A percentile compares a stretch with the other conserved stretches of the same genome.
phyloP scores from a whole-genome alignment of 2,329 filamentous ascomycete genomes.

The Clonostachys rhizophaga region DNA sequence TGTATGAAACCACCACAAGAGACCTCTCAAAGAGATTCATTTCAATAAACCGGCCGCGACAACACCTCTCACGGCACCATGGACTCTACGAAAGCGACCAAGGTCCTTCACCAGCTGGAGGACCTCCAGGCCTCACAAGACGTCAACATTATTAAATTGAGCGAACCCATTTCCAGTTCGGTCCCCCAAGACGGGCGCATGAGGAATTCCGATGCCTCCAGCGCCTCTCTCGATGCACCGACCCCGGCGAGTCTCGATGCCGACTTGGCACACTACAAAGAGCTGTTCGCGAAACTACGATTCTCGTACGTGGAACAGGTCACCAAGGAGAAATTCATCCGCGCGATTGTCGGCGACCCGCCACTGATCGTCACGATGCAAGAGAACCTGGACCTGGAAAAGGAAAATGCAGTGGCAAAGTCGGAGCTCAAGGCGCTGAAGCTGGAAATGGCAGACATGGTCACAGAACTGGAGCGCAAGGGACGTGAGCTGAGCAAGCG shows the following conservation, averaged over 20 bases:
- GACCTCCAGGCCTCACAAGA: slow-evolving; percentile 53
- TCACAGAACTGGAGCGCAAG: slow-evolving; percentile 64
- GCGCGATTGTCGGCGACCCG: slow-evolving; percentile 85
- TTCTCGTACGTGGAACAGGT: slow-evolving; percentile 98
- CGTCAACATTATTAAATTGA: slow-evolving; percentile 72
- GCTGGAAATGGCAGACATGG: slow-evolving; percentile 68
- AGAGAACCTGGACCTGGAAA: slow-evolving; percentile 77
- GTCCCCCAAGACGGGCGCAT: slow-evolving; percentile 8
- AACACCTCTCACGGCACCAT: slow-evolving; percentile 9
- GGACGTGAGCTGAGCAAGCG: slow-evolving; percentile 52
- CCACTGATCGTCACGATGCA: slow-evolving; percentile 77
- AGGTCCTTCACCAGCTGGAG: slow-evolving; percentile 42
- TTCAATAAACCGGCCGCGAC: too few species aligned
- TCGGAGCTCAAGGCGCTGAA: slow-evolving; percentile 75
- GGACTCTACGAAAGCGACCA: slow-evolving; percentile 22
- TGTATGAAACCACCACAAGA: too few species aligned
- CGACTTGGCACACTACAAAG: slow-evolving; percentile 86
- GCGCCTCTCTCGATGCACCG: slow-evolving; percentile 57
- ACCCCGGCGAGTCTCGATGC: slow-evolving; percentile 75
- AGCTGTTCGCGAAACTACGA: slow-evolving; percentile 91
- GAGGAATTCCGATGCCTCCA: slow-evolving; percentile 69
- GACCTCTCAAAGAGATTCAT: too few species aligned
- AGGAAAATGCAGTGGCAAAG: slow-evolving; percentile 65
- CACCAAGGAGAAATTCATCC: slow-evolving; percentile 96
- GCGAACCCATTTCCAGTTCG: slow-evolving; percentile 64